Conservation (phyloP, 306 rosid species). For the Acacia acuminata region DNA sequence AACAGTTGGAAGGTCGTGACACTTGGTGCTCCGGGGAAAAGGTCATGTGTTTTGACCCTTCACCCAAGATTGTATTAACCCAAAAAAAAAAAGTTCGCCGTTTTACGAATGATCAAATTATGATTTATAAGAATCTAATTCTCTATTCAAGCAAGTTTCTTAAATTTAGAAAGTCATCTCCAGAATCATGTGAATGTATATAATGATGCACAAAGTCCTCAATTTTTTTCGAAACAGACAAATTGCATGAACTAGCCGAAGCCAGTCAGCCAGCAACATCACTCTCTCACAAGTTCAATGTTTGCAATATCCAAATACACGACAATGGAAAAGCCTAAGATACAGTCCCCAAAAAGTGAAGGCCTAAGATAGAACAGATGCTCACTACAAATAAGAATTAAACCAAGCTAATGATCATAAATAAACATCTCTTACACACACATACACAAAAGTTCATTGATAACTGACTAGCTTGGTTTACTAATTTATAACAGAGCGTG, state of each 20-base stretch:
- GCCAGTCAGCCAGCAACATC: neutral
- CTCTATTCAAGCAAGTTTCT: no score
- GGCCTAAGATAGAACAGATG: neutral
- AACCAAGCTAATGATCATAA: neutral
- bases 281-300: neutral
- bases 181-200: no score
- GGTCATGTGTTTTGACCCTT: no score
- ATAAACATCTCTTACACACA: neutral
- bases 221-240: neutral
- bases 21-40: no score
- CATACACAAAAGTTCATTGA: neutral
- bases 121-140: no score
- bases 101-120: no score
- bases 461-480: neutral
- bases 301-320: neutral
- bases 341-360: no score
- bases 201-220: neutral
- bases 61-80: no score
- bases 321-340: no score
- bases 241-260: neutral
- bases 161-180: no score
- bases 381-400: neutral
- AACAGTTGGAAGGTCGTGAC: no score
- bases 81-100: no score
- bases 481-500: neutral